A percentile compares a stretch with the other conserved stretches of the same genome.
These are phyloP conservation scores for Rhizophagus sp. DNA, from an alignment of 192 early-diverging fungal species.

Conservation along the genomic window DNA sequence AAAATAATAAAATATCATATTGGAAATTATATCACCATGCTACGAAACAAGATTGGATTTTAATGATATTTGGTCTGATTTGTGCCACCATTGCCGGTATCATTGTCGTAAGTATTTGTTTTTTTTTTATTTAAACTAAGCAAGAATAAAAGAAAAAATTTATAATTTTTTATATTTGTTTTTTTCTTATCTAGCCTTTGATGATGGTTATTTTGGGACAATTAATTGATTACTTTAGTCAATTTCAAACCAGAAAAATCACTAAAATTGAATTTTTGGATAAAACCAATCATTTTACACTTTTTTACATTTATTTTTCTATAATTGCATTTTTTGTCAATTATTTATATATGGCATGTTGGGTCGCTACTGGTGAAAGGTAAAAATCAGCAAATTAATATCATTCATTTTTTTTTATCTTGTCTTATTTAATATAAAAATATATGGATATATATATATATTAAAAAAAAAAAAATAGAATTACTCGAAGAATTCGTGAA, in stretches of 20 bases:
- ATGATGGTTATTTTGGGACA: not conserved
- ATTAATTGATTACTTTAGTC: not conserved
- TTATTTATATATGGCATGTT: not conserved
- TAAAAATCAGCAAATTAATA: not conserved
- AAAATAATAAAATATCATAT: not conserved
- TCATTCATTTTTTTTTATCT: no score
- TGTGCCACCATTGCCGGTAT: not conserved
- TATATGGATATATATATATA: not conserved
- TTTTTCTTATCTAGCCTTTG: not conserved
- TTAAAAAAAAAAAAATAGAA: not conserved
- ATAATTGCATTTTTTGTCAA: not conserved
- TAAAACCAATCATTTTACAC: not conserved
- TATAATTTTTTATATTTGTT: not conserved
- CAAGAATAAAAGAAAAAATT: no score
- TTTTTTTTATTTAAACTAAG: no score
- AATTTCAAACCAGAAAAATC: not conserved
- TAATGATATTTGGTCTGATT: not conserved
- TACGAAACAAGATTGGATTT: not conserved
- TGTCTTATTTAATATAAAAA: no score
- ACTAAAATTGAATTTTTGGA: not conserved
- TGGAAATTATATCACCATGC: not conserved
- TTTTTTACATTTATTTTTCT: not conserved
- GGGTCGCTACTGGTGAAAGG: not conserved
- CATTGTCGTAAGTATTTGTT: not conserved
- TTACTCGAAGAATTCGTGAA: slow-evolving; percentile 70